Conservation (phyloP, 352 stramenopile genomes). For the Phytophthora citrophthora region DNA sequence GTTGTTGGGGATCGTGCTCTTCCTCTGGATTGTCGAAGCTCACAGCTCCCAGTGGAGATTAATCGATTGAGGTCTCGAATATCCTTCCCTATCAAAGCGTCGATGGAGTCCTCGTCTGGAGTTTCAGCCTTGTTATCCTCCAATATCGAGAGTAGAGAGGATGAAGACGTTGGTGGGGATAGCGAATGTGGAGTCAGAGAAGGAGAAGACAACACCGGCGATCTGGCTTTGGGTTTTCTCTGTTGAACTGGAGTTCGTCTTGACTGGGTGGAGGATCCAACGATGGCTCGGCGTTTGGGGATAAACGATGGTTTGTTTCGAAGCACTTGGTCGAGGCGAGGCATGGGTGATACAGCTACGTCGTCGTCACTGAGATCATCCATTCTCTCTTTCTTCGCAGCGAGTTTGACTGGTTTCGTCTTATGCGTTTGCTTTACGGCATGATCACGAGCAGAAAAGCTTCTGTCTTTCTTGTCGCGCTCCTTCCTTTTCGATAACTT, state of each 20-base stretch:
- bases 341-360: constrained; percentile 46
- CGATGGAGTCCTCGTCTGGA: constrained; percentile 45
- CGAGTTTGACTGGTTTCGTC: not conserved
- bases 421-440: not conserved
- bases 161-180: constrained; percentile 28
- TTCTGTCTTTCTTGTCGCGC: constrained; percentile 1
- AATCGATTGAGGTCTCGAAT: constrained; percentile 48
- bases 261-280: constrained; percentile 5
- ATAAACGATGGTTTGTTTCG: constrained; percentile 49
- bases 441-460: constrained; percentile 6
- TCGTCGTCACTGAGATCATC: constrained; percentile 21
- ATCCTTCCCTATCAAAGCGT: constrained; percentile 55
- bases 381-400: not conserved
- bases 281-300: constrained; percentile 13
- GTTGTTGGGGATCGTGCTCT: constrained; percentile 30
- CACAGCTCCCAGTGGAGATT: constrained; percentile 38
- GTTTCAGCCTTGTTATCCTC: constrained; percentile 25
- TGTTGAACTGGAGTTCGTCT: not conserved
- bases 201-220: constrained; percentile 19
- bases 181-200: constrained; percentile 25
- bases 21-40: not conserved
- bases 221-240: constrained; percentile 1
- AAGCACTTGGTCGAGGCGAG: constrained; percentile 49
- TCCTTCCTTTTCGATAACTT: constrained; percentile 21
- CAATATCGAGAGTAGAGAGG: constrained; percentile 27